Base-by-base conservation (phyloP, 2,329 filamentous ascomycete genomes). In the Cercospora zeae-maydis region DNA sequence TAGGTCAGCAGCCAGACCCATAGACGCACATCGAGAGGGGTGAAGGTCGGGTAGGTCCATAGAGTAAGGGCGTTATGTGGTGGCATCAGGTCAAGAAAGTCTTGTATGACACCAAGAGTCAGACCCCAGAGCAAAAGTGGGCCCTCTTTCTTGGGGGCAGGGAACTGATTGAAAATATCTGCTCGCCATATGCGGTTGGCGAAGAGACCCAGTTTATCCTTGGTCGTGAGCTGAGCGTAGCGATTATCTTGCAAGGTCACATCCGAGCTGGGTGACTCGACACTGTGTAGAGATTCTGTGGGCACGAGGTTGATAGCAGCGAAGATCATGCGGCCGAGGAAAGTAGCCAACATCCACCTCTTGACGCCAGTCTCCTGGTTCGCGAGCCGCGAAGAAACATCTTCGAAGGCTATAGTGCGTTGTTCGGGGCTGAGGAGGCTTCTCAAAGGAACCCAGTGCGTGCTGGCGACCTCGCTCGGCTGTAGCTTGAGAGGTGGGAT, bases 41-140 rank as follows among this genome's bases (percentile, higher is more conserved):
- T 88, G 71, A 90, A 89, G 1, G 85, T 89, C 0, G 88, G 88
- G 70, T 88, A 89, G 31, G 82, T 83, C 86, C 87, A 90, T 27
- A 88, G 73, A 34, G 83, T 77, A 3, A 89, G 80, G 1, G 86
- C 83, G 58, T 83, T 85, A 66, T 84, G 78, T 1, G 86, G 86
- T n/a, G 87, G 87, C 3, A 89, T 75, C 70, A 88, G 81, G 66
- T 89, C 86, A 24, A 90, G 79, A 66, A 90, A 86, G 73, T 90
- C 88, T 14, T 85, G 84, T 39, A 89, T 75, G 33, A 90, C 84
- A 4, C 87, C 87, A 1, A 90, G 78, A 0, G 88, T 89, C 34
- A 90, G 73, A 0, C 88, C 88, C 88, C 88, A 90, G 1, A 90
- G 82, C 10, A 89, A 75, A 1, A 90, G 76, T 1, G 86, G 84